Evolutionary conservation across 257 asterid species (phyloP), one percentile per base, ranked within the genome.

Genomic region (Eucommia ulmoides): DNA sequence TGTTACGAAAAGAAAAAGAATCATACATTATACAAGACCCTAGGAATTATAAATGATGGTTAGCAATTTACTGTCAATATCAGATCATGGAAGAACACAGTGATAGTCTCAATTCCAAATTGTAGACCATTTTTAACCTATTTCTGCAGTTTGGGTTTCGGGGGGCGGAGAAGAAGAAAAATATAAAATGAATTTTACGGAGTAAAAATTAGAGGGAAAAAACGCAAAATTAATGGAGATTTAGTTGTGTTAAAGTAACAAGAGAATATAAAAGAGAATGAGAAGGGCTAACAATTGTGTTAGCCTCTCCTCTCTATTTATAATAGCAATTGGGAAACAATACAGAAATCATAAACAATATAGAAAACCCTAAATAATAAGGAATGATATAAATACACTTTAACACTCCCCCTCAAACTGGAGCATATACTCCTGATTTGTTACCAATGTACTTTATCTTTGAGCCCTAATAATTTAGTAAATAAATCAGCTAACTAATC

Each of bases 1-100:
- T 75, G 24, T 26, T 48, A 15, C 2, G 19, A 42, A 1, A 15
- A 18, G 20, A 42, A 42, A 41, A 16, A 42, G 2, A 42, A 42
- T 16, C 48, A 42, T 2, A 3, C 12, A 12, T 4, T 12, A 26
- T 4, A 6, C 19, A 21, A 15, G 8, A 42, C 8, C 1, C 48
- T 1, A 42, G 20, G 3, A 17, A 21, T 4, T 15, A 10, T 8
- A 42, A 2, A 42, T 2, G 3, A 18, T 16, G 48, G 19, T 19
- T 10, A 42, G 48, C 44, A 35, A 6, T 35, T 35, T 11, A 35
- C n/a, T 4, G 1, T 0, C 44, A 35, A 10, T 35, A 35, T 9
- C 44, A 35, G 44, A 35, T 35, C 5, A 35, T 1, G 44, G 3
- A 4, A 35, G 44, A 35, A 15, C 11, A 2, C 2, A 35, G 3